Base-by-base conservation (phyloP, 768 basidiomycete species). In the Suillus clintonianus region DNA sequence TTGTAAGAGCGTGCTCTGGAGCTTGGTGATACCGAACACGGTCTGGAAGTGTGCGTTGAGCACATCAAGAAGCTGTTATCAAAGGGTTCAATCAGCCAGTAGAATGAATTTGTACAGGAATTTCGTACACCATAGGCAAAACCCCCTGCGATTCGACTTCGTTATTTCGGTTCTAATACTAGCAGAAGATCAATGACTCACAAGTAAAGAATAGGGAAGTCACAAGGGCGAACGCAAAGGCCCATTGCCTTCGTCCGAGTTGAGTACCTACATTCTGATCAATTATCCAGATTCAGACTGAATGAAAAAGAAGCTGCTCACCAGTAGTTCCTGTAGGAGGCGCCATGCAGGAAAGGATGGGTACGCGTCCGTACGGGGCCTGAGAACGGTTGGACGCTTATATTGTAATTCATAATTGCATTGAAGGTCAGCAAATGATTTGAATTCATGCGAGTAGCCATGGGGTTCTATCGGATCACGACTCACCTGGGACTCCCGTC, bases 181-280 rank as follows among this genome's bases (percentile, higher is more conserved):
- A 45, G 50, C 6, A 15, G 9, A 24, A 22, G 45, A 41, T 32
- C 19, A 19, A 53, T 30, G 11, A 74, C 84, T 66, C 66, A 86
- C 87, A 89, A 34, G 89, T 88, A 76, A 91, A 91, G 81, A 91
- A 91, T 37, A 91, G 79, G 13, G 89, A 85, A 22, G 89, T 91
- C 64, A 92, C 87, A 61, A 91, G 83, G 43, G 79, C 78, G 72
- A 89, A 92, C 9, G 90, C 81, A 71, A 82, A 87, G 32, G 75
- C 76, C 83, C 82, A 87, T 68, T 79, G 77, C 53, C 71, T 77
- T 65, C 74, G 76, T n/a, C 73, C 74, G 63, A 85, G 74, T 65
- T 85, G 78, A 58, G 82, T 71, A 54, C 74, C 75, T 74, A 36
- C 30, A 59, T 24, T 50, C 36, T 22, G 43, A 34, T 62, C 30